A percentile compares a stretch with the other conserved stretches of the same genome.
Conservation (phyloP, 768 basidiomycete species). For the Sutorius australiensis region DNA sequence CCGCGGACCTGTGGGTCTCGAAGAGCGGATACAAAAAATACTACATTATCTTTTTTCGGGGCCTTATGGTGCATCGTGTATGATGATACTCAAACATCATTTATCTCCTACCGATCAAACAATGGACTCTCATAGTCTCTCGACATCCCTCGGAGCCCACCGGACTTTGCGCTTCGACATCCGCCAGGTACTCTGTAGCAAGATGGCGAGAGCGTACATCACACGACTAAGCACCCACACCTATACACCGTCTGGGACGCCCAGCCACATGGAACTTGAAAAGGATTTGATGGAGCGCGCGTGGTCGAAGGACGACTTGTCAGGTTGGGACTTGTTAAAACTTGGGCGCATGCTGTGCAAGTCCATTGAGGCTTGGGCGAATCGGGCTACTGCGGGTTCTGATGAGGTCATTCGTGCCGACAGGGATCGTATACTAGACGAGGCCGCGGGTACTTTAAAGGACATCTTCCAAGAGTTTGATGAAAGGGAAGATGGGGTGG, state of each 20-base stretch:
- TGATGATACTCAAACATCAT: conserved; percentile 56
- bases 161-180: conserved; percentile 62
- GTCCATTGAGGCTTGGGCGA: conserved; percentile 60
- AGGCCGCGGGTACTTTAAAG: conserved; percentile 64
- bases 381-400: conserved; percentile 26
- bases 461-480: conserved; percentile 75
- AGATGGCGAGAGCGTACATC: conserved; percentile 67
- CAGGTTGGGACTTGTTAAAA: conserved; percentile 63
- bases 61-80: conserved; percentile 62
- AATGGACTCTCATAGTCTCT: conserved; percentile 25
- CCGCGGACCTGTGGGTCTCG: conserved; percentile 35
- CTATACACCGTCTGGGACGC: conserved; percentile 59
- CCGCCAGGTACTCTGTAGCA: conserved; percentile 54
- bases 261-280: conserved; percentile 56
- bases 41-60: conserved; percentile 58
- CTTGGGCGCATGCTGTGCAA: conserved; percentile 52
- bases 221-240: conserved; percentile 46
- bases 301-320: conserved; percentile 65
- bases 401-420: conserved; percentile 30
- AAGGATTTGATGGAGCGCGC: conserved; percentile 66
- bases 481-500: conserved; percentile 51
- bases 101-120: conserved; percentile 39
- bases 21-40: conserved; percentile 55
- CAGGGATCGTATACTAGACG: conserved; percentile 59
- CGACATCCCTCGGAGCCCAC: conserved; percentile 54